Evolutionary conservation across 306 rosid species (phyloP).

Genomic region (Albizia julibrissin): DNA sequence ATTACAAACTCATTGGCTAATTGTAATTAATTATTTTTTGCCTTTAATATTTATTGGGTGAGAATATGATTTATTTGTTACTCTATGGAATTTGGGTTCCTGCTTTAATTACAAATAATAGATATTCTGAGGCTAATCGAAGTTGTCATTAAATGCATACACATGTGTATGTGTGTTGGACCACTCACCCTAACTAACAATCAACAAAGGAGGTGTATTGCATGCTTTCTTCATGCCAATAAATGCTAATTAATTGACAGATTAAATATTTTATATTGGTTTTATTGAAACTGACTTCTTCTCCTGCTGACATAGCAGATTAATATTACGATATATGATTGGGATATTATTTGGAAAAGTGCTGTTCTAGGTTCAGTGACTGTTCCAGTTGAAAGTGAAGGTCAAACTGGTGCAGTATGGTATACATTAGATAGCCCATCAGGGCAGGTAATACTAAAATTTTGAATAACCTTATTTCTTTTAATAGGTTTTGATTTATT

Average conservation of each 20-base stretch:
- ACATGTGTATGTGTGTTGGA: background rate
- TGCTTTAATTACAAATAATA: background rate
- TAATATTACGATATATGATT: constrained; percentile 87
- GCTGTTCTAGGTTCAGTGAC: constrained; percentile 94
- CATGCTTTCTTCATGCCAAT: constrained; percentile 22
- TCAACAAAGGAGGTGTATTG: background rate
- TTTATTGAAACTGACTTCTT: constrained; percentile 57
- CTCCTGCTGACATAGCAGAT: constrained; percentile 68
- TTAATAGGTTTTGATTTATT: constrained; percentile 23
- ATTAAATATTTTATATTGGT: constrained; percentile 42
- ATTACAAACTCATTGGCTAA: background rate
- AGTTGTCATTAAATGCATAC: background rate
- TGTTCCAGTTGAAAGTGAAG: constrained; percentile 85
- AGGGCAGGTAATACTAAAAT: constrained; percentile 74
- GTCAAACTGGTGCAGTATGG: constrained; percentile 94
- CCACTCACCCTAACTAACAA: constrained; percentile 16
- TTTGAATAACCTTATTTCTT: constrained; percentile 28
- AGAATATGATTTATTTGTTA: constrained; percentile 13
- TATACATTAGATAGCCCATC: constrained; percentile 79
- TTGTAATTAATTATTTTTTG: constrained; percentile 9
- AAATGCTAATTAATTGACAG: constrained; percentile 37
- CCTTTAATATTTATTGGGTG: background rate
- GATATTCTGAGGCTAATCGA: constrained; percentile 3
- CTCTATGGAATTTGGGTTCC: constrained; percentile 24
- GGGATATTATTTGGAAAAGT: constrained; percentile 99